phyloP scores from a whole-genome alignment of 1,139 yeast genomes.

The Blastobotrys niveus region DNA sequence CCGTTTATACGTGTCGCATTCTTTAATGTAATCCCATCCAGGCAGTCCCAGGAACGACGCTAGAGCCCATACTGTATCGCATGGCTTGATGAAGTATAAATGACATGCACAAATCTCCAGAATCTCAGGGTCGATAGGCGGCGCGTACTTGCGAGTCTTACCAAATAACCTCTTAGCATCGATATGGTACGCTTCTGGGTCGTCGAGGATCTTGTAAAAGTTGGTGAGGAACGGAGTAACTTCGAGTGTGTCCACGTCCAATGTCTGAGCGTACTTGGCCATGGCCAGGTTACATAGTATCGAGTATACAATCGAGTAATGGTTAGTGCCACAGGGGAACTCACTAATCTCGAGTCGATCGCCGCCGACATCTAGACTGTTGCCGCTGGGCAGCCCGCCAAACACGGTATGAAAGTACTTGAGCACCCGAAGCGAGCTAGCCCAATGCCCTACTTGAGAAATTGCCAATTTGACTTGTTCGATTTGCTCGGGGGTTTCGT shows the following conservation, averaged over 20 bases:
- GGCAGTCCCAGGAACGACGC: slow-evolving; percentile 7
- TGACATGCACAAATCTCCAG: slow-evolving; percentile 7
- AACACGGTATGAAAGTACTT: slow-evolving; percentile 10
- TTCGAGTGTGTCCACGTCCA: background rate
- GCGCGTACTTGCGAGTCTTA: slow-evolving; percentile 2
- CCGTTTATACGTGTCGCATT: background rate
- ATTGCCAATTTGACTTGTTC: slow-evolving; percentile 5
- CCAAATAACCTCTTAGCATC: slow-evolving; percentile 4
- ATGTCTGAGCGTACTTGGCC: slow-evolving; percentile 2
- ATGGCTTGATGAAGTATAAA: slow-evolving; percentile 8
- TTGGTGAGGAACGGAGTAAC: background rate
- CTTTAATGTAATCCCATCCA: background rate
- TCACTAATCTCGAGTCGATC: slow-evolving; percentile 9
- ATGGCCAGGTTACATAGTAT: slow-evolving; percentile 6
- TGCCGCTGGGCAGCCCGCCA: slow-evolving; percentile 11
- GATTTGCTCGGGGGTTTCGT: slow-evolving; percentile 2
- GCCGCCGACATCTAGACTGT: slow-evolving; percentile 6
- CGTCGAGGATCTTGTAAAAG: slow-evolving; percentile 8
- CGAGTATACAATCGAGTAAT: slow-evolving; percentile 7
- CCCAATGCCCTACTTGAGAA: slow-evolving; percentile 9
- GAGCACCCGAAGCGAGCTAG: slow-evolving; percentile 4
- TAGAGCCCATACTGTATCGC: slow-evolving; percentile 1
- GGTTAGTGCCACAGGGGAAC: slow-evolving; percentile 9
- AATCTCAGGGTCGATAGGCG: slow-evolving; percentile 5
- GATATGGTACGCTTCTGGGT: slow-evolving; percentile 9